These are phyloP conservation scores for Saccharomycopsis schoenii DNA, from an alignment of 805 yeast genomes.

Conservation along the genomic window DNA sequence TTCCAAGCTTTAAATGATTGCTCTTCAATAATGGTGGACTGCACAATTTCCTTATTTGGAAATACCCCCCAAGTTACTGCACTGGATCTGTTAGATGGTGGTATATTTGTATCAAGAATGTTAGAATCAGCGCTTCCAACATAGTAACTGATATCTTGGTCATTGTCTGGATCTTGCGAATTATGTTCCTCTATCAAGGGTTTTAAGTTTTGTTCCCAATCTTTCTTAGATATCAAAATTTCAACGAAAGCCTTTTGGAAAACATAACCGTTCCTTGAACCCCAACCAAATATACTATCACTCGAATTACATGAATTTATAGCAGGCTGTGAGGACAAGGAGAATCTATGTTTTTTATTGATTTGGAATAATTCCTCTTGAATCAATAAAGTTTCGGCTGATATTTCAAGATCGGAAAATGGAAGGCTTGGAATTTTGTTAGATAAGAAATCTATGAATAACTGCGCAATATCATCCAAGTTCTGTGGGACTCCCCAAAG, in stretches of 20 bases:
- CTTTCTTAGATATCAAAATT: conserved; percentile 62
- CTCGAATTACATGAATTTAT: conserved; percentile 66
- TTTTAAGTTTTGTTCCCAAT: conserved; percentile 52
- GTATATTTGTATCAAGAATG: conserved; percentile 50
- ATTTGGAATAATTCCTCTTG: conserved; percentile 82
- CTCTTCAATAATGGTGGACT: conserved; percentile 84
- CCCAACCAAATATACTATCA: conserved; percentile 97
- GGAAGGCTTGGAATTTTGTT: conserved; percentile 74
- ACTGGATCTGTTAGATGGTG: conserved; percentile 42
- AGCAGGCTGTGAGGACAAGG: conserved; percentile 95
- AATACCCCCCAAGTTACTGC: conserved; percentile 98
- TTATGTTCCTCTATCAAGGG: conserved; percentile 36
- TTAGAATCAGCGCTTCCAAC: conserved; percentile 39
- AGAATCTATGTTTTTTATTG: conserved; percentile 66
- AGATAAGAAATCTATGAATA: conserved; percentile 65
- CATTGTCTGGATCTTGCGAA: conserved; percentile 15
- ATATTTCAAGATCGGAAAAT: conserved; percentile 81
- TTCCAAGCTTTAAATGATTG: conserved; percentile 94
- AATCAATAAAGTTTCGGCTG: conserved; percentile 84
- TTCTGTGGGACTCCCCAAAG: conserved; percentile 75
- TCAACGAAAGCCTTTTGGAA: conserved; percentile 94
- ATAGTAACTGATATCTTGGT: conserved; percentile 52
- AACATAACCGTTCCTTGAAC: conserved; percentile 79
- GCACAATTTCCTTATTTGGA: conserved; percentile 81
- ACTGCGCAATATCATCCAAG: conserved; percentile 46